A percentile compares a stretch with the other conserved stretches of the same genome.
Conservation (phyloP, 768 basidiomycete species). For the Mycena leptocephala region DNA sequence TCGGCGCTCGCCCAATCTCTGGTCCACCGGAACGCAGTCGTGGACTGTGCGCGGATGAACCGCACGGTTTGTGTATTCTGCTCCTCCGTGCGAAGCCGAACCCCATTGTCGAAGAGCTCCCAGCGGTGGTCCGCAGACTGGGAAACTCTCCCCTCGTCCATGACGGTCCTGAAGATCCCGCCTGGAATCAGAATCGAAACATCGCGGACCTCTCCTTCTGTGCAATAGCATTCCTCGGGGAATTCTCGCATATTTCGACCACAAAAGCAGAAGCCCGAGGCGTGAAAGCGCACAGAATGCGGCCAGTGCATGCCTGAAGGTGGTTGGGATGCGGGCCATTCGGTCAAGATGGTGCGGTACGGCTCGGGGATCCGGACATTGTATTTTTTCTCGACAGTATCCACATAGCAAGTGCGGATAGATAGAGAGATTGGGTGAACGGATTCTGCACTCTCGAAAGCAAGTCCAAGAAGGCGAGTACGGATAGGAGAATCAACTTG, state of each 20-base stretch:
- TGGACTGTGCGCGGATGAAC: slow-evolving; percentile 8
- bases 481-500: slow-evolving; percentile 17
- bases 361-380: slow-evolving; percentile 17
- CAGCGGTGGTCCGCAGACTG: background rate
- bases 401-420: slow-evolving; percentile 13
- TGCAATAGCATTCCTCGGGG: slow-evolving; percentile 5
- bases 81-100: background rate
- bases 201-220: background rate
- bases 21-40: background rate
- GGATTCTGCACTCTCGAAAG: background rate
- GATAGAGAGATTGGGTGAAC: background rate
- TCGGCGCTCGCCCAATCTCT: background rate
- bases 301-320: slow-evolving; percentile 31
- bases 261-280: slow-evolving; percentile 25
- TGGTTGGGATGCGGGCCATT: slow-evolving; percentile 28
- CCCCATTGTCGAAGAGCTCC: slow-evolving; percentile 8
- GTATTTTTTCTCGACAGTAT: background rate
- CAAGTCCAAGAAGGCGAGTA: slow-evolving; percentile 17
- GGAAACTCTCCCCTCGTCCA: background rate
- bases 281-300: slow-evolving; percentile 25
- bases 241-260: background rate
- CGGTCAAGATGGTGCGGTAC: slow-evolving; percentile 26
- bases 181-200: background rate
- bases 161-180: background rate
- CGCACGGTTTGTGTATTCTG: slow-evolving; percentile 23